Evolutionary conservation across 257 asterid species (phyloP).

Genomic region (Nicotiana knightiana): DNA sequence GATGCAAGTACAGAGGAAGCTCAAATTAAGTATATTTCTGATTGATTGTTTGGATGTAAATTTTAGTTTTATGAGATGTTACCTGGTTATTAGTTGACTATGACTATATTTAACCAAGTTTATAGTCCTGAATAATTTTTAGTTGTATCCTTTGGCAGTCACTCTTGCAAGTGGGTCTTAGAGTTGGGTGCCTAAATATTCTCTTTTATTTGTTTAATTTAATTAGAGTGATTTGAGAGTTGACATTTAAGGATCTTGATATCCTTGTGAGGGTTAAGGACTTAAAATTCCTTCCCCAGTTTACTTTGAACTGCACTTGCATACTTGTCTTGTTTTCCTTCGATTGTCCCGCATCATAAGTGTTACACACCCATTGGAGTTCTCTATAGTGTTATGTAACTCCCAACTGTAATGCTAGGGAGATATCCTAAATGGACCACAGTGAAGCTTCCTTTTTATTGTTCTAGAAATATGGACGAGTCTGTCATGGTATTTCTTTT

Average conservation of each 20-base stretch:
- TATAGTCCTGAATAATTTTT: neutral
- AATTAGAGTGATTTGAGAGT: neutral
- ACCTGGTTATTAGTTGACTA: neutral
- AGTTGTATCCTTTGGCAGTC: neutral
- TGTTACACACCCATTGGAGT: neutral
- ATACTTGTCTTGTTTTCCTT: neutral
- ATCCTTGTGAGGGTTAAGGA: neutral
- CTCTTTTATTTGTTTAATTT: neutral
- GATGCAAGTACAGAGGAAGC: neutral
- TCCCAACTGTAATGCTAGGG: neutral
- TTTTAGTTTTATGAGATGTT: slow-evolving; percentile 6
- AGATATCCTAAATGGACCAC: neutral
- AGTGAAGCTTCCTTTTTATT: neutral
- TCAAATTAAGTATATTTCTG: neutral
- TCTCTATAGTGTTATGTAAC: neutral
- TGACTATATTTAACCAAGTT: neutral
- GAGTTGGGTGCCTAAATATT: neutral
- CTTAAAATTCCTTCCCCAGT: neutral
- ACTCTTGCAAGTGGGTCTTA: neutral
- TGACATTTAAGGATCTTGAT: neutral
- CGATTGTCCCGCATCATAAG: neutral
- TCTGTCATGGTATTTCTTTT: neutral
- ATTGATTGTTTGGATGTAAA: neutral
- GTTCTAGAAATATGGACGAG: neutral
- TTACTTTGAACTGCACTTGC: neutral